Base-by-base conservation (phyloP, 306 rosid genomes). In the Begonia masoniana region DNA sequence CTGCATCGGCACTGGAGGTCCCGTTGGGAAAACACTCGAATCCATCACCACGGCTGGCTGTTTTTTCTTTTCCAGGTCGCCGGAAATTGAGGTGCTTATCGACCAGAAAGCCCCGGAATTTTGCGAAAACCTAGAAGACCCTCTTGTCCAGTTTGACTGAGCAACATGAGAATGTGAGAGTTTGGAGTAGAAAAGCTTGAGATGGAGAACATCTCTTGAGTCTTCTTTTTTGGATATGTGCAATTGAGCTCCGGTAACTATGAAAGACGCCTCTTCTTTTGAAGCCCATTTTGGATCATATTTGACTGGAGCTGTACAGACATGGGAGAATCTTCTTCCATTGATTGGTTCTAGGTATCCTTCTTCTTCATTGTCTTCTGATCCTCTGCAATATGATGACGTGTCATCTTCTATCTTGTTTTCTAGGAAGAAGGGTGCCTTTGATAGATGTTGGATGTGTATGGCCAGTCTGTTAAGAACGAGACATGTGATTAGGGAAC, bases 181-280 rank as follows among this genome's bases (percentile, higher is more conserved):
- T 60, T 74, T 71, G 9, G 93, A 79, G 78, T 78, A 91, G 60
- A 77, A 60, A 14, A 91, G 71, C 51, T 78, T 72, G 12, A 91
- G 79, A 70, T 83, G 94, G 61, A 91, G 88, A 46, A 81, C 82
- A 43, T 13, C 73, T 64, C 61, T 86, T 16, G 84, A 71, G 17
- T 67, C 78, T 48, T 77, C 80, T 53, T 83, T 65, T 66, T 67
- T 76, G 24, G 24, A 21, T 12, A 86, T 78, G 49, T 63, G 64
- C 62, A 86, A 87, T 47, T 91, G 99, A 9, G 88, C 99, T 52
- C 99, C 96, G 1, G 95, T 78, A 56, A 91, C 99, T 15, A 91
- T 70, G 63, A 73, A 81, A 46, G 82, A 61, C 2, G 15, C 72
- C 2, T 69, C 55, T 17, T 77, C 43, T 23, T 57, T 7, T 43